These are phyloP conservation scores for Colletotrichum phormii DNA, from an alignment of 2,329 filamentous ascomycete genomes.

Conservation along the genomic window DNA sequence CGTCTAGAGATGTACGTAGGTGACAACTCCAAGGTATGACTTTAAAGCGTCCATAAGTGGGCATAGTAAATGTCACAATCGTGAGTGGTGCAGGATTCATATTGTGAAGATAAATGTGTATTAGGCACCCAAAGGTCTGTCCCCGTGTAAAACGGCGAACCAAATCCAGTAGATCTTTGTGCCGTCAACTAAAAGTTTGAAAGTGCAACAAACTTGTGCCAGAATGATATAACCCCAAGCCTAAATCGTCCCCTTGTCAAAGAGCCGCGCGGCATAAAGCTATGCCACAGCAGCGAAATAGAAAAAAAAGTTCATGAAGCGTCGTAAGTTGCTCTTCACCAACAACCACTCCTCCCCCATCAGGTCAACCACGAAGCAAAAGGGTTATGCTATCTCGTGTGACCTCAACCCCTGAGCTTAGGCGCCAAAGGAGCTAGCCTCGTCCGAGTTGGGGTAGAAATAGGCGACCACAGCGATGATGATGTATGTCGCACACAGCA, in stretches of 20 bases:
- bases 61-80: neutral
- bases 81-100: neutral
- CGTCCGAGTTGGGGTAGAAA: constrained; percentile 68
- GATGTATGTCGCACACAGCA: constrained; percentile 74
- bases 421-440: constrained; percentile 53
- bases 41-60: neutral
- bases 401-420: constrained; percentile 20
- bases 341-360: constrained; percentile 11
- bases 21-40: no score
- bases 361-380: neutral
- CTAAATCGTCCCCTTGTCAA: constrained; percentile 16
- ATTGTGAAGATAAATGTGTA: neutral
- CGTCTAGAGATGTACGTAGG: no score
- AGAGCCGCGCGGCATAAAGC: neutral
- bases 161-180: neutral
- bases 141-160: neutral
- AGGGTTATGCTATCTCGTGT: neutral
- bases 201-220: constrained; percentile 6
- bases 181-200: neutral
- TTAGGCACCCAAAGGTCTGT: neutral
- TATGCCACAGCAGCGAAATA: neutral
- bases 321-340: constrained; percentile 22
- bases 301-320: constrained; percentile 2
- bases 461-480: constrained; percentile 76
- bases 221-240: constrained; percentile 8